phyloP scores from a whole-genome alignment of 495 filamentous ascomycete genomes.

The Penicillium chermesinum region DNA sequence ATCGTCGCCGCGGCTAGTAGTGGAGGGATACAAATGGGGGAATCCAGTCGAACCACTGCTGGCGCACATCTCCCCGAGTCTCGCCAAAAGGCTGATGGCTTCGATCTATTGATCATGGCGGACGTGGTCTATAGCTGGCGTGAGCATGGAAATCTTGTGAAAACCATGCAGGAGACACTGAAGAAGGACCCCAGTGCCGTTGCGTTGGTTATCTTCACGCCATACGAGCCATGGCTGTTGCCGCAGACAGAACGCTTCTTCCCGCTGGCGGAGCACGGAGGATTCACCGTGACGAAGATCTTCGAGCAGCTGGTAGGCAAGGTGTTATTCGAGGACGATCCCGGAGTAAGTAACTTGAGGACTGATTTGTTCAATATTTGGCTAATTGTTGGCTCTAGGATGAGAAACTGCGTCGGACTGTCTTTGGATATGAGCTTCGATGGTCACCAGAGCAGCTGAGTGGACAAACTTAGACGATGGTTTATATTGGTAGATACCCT shows the following conservation, averaged over 20 bases:
- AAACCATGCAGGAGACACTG: conserved; percentile 61
- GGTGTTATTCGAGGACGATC: conserved; percentile 84
- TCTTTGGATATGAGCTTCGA: conserved; percentile 69
- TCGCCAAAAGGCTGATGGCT: conserved; percentile 32
- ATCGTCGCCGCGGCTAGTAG: conserved; percentile 30
- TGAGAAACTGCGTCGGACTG: conserved; percentile 67
- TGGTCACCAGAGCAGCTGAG: conserved; percentile 32
- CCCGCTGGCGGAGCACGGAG: conserved; percentile 58
- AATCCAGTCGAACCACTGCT: conserved; percentile 48
- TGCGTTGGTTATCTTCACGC: conserved; percentile 88
- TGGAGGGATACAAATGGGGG: conserved; percentile 80
- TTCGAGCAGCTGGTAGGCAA: conserved; percentile 74
- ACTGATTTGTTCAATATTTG: background rate
- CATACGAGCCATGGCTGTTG: conserved; percentile 84
- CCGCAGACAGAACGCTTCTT: conserved; percentile 84
- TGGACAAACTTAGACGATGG: conserved; percentile 3
- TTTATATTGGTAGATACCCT: conserved; percentile 23
- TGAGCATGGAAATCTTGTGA: conserved; percentile 71
- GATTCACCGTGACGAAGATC: conserved; percentile 70
- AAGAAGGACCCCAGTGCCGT: conserved; percentile 47
- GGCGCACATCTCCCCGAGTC: conserved; percentile 36
- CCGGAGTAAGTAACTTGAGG: conserved; percentile 49
- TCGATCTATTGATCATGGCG: conserved; percentile 78
- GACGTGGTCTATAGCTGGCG: conserved; percentile 87
- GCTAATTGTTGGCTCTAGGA: conserved; percentile 46